These are phyloP conservation scores for Fusarium abutilonis DNA, from an alignment of 2,329 filamentous ascomycete species.

Conservation along the genomic window DNA sequence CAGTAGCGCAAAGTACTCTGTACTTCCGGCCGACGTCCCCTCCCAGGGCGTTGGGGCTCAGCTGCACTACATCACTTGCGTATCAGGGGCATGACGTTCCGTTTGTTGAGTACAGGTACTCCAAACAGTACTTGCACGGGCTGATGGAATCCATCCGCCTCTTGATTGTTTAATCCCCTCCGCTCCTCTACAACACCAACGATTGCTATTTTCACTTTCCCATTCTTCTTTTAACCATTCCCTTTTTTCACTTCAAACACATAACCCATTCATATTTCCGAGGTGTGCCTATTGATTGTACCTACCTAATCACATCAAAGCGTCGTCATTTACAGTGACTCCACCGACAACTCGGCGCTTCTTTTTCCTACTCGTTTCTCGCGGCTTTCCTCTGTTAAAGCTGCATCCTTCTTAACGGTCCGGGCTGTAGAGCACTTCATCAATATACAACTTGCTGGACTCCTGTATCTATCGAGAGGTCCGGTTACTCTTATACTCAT, in stretches of 20 bases:
- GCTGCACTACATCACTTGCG: slow-evolving; percentile 14
- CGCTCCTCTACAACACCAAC: slow-evolving; percentile 28
- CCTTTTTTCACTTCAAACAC: slow-evolving; percentile 1
- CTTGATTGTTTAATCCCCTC: slow-evolving; percentile 13
- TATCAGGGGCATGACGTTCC: slow-evolving; percentile 29
- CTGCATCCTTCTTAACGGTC: slow-evolving; percentile 8
- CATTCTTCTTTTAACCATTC: not conserved
- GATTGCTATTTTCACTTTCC: slow-evolving; percentile 12
- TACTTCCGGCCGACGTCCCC: slow-evolving; percentile 16
- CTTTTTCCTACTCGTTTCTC: slow-evolving; percentile 27
- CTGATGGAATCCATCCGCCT: slow-evolving; percentile 1
- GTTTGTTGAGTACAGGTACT: slow-evolving; percentile 29
- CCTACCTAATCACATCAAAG: slow-evolving; percentile 8
- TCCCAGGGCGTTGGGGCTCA: slow-evolving; percentile 1
- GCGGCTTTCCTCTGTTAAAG: slow-evolving; percentile 11
- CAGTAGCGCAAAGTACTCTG: slow-evolving; percentile 28
- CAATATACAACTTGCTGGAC: not conserved
- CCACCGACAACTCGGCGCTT: slow-evolving; percentile 32
- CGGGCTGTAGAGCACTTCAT: slow-evolving; percentile 2
- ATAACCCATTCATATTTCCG: not conserved
- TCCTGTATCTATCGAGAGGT: not conserved
- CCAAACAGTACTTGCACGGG: slow-evolving; percentile 6
- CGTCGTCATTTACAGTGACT: slow-evolving; percentile 14
- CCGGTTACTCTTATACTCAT: not conserved
- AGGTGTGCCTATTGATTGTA: not conserved